Evolutionary conservation across 331 rosid species (phyloP).

Genomic region (Erythrophleum ivorense): DNA sequence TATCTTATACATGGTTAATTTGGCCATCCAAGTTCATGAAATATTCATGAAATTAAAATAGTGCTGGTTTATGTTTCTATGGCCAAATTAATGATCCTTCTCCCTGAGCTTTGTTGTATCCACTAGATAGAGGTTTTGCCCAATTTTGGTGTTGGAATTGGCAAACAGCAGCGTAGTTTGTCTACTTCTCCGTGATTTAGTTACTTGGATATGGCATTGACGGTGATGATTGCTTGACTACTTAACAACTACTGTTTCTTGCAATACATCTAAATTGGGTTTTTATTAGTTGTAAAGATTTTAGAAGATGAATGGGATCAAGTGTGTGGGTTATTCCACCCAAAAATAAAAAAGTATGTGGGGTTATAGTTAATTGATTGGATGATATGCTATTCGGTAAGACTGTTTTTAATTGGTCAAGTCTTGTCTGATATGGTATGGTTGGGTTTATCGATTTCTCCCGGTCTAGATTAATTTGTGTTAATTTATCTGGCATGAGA

Average conservation of each 20-base stretch:
- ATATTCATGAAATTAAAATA: not conserved
- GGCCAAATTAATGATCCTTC: not conserved
- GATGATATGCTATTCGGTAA: constrained; percentile 17
- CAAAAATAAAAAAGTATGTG: not conserved
- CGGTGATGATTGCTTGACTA: not conserved
- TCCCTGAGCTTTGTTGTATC: not conserved
- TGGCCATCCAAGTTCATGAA: not conserved
- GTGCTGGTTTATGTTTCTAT: not conserved
- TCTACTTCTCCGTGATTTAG: not conserved
- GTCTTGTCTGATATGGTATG: not conserved
- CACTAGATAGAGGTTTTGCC: not conserved
- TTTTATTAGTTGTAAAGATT: not conserved
- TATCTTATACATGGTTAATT: not conserved
- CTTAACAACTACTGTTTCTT: not conserved
- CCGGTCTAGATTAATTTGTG: not conserved
- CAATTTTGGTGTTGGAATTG: not conserved
- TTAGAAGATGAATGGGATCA: constrained; percentile 12
- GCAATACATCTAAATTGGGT: not conserved
- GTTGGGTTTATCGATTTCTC: not conserved
- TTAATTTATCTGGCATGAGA: constrained; percentile 1
- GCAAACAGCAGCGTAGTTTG: not conserved
- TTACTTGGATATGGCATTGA: not conserved
- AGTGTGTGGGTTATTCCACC: not conserved
- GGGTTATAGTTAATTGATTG: not conserved
- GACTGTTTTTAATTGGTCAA: constrained; percentile 8